Percentiles rank a stretch among this genome's conserved stretches.
Conservation (phyloP, 2,329 filamentous ascomycete genomes). For the Alternaria brassicae region DNA sequence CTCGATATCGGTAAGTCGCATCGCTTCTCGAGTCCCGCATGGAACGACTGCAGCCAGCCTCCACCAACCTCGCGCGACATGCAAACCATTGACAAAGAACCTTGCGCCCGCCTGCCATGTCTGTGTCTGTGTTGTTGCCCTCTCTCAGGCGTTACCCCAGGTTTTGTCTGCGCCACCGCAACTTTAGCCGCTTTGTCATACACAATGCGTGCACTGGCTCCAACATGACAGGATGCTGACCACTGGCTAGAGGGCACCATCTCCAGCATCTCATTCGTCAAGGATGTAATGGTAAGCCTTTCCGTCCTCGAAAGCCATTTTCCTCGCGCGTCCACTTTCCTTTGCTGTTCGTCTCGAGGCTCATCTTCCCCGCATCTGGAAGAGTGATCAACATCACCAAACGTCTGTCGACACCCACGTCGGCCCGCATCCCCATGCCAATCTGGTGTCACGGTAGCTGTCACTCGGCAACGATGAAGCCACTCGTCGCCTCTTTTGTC, state of each 20-base stretch:
- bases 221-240: too few relatives aligned
- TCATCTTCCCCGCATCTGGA: constrained; percentile 42
- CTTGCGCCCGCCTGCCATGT: constrained; percentile 8
- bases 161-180: constrained; percentile 39
- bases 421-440: constrained; percentile 32
- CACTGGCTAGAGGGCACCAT: constrained; percentile 76
- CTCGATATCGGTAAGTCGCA: constrained; percentile 65
- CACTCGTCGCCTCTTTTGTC: constrained; percentile 32
- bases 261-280: constrained; percentile 84
- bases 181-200: constrained; percentile 27
- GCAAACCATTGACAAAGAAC: constrained; percentile 16
- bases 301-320: constrained; percentile 27
- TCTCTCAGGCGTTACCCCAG: constrained; percentile 35
- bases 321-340: constrained; percentile 6
- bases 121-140: constrained; percentile 26
- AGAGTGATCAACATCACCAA: constrained; percentile 37
- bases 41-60: constrained; percentile 30
- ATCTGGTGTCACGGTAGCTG: constrained; percentile 14
- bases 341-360: constrained; percentile 26
- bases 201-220: constrained; percentile 33
- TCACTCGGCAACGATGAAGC: constrained; percentile 28
- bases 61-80: constrained; percentile 24
- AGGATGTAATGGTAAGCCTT: constrained; percentile 76
- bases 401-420: constrained; percentile 26
- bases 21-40: constrained; percentile 24